phyloP scores from a whole-genome alignment of 2,329 filamentous ascomycete genomes.

The Aureobasidium sp. region DNA sequence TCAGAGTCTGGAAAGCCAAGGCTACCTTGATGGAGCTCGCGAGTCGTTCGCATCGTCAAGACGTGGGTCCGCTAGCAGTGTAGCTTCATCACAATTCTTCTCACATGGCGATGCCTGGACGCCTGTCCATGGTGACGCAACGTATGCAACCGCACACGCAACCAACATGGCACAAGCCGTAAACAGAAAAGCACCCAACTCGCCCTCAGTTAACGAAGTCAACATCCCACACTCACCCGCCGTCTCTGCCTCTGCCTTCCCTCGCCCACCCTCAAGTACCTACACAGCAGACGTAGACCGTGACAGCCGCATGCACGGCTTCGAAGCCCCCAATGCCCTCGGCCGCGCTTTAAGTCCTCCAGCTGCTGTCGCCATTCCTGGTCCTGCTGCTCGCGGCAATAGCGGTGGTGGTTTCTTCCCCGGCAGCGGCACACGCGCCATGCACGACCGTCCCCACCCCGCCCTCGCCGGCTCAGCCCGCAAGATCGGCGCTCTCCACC shows the following conservation, averaged over 20 bases:
- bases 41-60: constrained; percentile 19
- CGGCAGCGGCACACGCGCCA: constrained; percentile 15
- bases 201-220: constrained; percentile 1
- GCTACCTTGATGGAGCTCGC: constrained; percentile 23
- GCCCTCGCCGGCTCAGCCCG: not conserved
- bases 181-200: not conserved
- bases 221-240: constrained; percentile 14
- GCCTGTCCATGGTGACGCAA: constrained; percentile 17
- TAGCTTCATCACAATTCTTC: constrained; percentile 13
- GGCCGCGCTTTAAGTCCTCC: constrained; percentile 12
- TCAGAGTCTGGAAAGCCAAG: constrained; percentile 19
- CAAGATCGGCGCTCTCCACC: constrained; percentile 6
- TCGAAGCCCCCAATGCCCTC: not conserved
- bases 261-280: constrained; percentile 32
- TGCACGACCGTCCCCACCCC: not conserved
- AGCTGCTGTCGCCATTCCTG: constrained; percentile 11
- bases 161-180: not conserved
- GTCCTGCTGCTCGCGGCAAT: constrained; percentile 19
- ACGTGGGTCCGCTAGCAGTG: constrained; percentile 8
- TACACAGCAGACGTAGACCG: constrained; percentile 36
- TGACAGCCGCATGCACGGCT: constrained; percentile 35
- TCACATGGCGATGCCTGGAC: constrained; percentile 20
- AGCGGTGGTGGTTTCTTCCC: constrained; percentile 46
- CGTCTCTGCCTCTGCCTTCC: constrained; percentile 1
- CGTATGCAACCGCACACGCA: not conserved